Base-by-base conservation (phyloP, 352 stramenopile species). In the Thalassiosira oceanica region DNA sequence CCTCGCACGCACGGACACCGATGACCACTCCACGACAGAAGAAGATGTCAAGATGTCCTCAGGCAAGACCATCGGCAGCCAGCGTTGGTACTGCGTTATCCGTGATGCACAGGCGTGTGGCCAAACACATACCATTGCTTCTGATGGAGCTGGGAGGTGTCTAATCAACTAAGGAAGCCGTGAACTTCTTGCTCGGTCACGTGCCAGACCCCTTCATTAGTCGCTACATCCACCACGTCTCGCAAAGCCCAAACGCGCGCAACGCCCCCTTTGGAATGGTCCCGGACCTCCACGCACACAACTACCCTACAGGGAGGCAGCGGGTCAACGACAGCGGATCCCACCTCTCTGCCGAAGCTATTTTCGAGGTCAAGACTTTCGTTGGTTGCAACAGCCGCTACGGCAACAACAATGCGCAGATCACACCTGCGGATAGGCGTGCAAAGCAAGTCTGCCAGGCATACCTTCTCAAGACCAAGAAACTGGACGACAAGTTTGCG, bases 401-500 rank as follows among this genome's bases (percentile, higher is more conserved):
- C 48, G 41, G 41, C 1, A 24, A 56, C 27, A 56, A 46, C 48
- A 39, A 56, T n/a, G 13, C 18, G 2, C 27, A 2, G 1, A 60
- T 29, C 16, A 29, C 3, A 2, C 15, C 31, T 15, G 33, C 29
- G 15, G 24, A 60, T 16, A 3, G 31, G 3, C 3, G 50, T 4
- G 50, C 18, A n/a, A n/a, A n/a, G n/a, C n/a, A n/a, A n/a, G n/a
- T n/a, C n/a, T n/a, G n/a, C n/a, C n/a, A n/a, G n/a, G n/a, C n/a
- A n/a, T 64, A 64, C 16, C 1, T 4, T 1, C 3, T 2, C 15
- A 64, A 64, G 37, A 56, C 55, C 44, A 35, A 56, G 27, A 55
- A 43, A 11, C 54, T 64, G 3, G 54, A 64, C 21, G 20, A 36
- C 27, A 1, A 56, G 16, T 64, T 64, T 57, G 54, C 33, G 2